Percentiles rank a stretch among this genome's conserved stretches.
Evolutionary conservation across 2,329 filamentous ascomycete species (phyloP).

Genomic region (Bertia moriformis): DNA sequence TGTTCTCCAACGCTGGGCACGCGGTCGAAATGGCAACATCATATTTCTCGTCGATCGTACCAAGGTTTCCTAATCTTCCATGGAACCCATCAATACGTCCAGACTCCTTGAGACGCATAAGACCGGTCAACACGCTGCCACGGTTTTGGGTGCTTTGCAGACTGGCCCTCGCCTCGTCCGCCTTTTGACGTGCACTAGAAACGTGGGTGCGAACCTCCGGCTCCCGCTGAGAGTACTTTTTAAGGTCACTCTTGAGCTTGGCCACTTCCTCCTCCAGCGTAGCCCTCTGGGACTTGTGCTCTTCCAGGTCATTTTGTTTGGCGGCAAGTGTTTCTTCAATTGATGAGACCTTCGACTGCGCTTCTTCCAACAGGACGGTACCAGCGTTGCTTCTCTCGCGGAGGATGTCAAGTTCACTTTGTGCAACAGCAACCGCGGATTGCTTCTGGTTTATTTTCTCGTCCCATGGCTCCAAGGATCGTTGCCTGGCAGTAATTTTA

Average conservation of each 20-base stretch:
- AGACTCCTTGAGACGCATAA: slow-evolving; percentile 91
- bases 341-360: slow-evolving; percentile 61
- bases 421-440: slow-evolving; percentile 81
- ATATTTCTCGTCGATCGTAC: slow-evolving; percentile 83
- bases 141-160: slow-evolving; percentile 82
- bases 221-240: slow-evolving; percentile 61
- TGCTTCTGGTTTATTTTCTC: slow-evolving; percentile 95
- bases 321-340: slow-evolving; percentile 58
- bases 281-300: slow-evolving; percentile 58
- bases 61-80: slow-evolving; percentile 83
- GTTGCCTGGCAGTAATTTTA: slow-evolving; percentile 81
- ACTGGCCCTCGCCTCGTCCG: slow-evolving; percentile 85
- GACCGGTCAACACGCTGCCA: slow-evolving; percentile 75
- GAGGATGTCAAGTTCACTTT: slow-evolving; percentile 86
- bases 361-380: slow-evolving; percentile 68
- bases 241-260: slow-evolving; percentile 58
- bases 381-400: slow-evolving; percentile 80
- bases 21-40: slow-evolving; percentile 98
- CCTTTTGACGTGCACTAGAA: slow-evolving; percentile 81
- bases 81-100: slow-evolving; percentile 96
- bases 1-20: slow-evolving; percentile 80
- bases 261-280: slow-evolving; percentile 61
- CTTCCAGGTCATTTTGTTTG: slow-evolving; percentile 63
- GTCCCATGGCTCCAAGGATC: slow-evolving; percentile 87
- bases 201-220: slow-evolving; percentile 71